Percentiles rank a stretch among this genome's conserved stretches.
Evolutionary conservation across 192 early-diverging fungal genomes (phyloP).

Genomic region (Anaeromyces robustus): DNA sequence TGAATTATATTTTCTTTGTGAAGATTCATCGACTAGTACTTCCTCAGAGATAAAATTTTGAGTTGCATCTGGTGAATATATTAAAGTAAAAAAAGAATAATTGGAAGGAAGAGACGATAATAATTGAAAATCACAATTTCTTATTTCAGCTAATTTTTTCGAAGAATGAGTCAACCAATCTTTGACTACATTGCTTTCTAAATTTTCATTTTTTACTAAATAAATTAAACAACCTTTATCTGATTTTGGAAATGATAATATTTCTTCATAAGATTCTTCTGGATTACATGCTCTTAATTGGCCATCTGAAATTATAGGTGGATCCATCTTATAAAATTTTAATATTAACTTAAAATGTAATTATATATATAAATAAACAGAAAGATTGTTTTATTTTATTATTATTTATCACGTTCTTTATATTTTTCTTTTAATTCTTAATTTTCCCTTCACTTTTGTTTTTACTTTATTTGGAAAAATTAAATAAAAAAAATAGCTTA

Average conservation of each 20-base stretch:
- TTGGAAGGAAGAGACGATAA: background rate
- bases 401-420: too few species aligned
- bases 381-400: too few species aligned
- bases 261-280: background rate
- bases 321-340: background rate
- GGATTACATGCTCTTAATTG: background rate
- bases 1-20: background rate
- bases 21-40: background rate
- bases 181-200: background rate
- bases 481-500: too few species aligned
- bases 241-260: background rate
- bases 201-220: background rate
- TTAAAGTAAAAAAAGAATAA: background rate
- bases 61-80: background rate
- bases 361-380: too few species aligned
- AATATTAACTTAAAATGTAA: too few species aligned
- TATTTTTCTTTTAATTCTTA: too few species aligned
- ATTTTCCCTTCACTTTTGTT: too few species aligned
- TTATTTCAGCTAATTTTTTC: background rate
- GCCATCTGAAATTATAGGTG: background rate
- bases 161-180: background rate
- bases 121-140: background rate
- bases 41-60: background rate
- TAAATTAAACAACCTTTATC: background rate
- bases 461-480: too few species aligned